Base-by-base conservation (phyloP, 2,329 filamentous ascomycete species). In the Pseudogymnoascus sp. region DNA sequence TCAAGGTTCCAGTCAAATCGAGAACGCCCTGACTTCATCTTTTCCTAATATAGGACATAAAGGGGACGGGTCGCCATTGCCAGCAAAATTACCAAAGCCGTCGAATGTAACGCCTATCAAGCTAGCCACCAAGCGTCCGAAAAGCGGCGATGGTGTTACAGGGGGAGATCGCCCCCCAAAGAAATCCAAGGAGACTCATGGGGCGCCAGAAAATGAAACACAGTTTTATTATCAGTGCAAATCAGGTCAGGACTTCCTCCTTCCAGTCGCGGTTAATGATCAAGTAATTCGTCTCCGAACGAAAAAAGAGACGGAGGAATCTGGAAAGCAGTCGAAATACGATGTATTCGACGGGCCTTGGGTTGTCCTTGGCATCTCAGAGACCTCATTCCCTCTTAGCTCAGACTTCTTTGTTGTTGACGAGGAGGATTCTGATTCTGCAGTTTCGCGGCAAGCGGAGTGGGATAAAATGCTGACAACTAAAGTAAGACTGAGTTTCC, bases 281-380 rank as follows among this genome's bases (percentile, higher is more conserved):
- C 2, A 18, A 20, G 39, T 50, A 6, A 20, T 60, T 15, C 39
- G 39, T 18, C 39, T 60, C 18, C 39, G 39, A 28, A 22, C 35
- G 8, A 41, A 50, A 20, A 37, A 20, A 3, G 38, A 60, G 36
- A 61, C 60, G 18, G 35, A 38, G 15, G 35, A 59, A n/a, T 58
- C 33, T 15, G 57, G 57, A 38, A 58, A 58, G 12, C n/a, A 20
- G 11, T 57, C 58, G 9, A 38, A 61, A 35, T 59, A 25, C 5
- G 60, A 61, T 60, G 4, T 60, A 14, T 61, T 61, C 18, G 57
- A 61, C 18, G 60, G 57, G 6, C 60, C 60, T 9, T 61, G 60
- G 60, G 8, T 14, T 8, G 53, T 61, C n/a, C 14, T 61, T 35
- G 36, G 6, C 8, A 58, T 59, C n/a, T 50, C 33, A 20, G 22